Base-by-base conservation (phyloP, 1,284 basidiomycete genomes). In the Fomitopsis schrenkii region DNA sequence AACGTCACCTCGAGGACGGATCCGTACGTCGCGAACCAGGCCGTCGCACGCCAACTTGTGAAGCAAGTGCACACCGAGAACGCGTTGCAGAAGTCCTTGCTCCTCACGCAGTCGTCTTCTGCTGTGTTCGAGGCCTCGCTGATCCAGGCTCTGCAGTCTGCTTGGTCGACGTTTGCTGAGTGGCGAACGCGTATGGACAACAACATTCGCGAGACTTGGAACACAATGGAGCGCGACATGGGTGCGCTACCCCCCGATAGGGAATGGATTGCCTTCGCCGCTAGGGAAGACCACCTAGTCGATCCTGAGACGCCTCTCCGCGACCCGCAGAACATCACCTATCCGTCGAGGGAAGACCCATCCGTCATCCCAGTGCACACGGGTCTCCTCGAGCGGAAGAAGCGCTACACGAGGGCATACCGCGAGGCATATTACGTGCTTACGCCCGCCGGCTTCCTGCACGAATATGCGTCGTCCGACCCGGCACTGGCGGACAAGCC, bases 31-130 rank as follows among this genome's bases (percentile, higher is more conserved):
- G 78, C 83, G 70, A 98, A 98, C 80, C 81, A 86, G 66, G 82
- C 86, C 56, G 97, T 98, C 58, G 77, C 84, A 60, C 90, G 87
- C 62, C 97, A 99, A 77, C 89, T 99, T 52, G 87, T 92, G 70
- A 95, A 92, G 72, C 93, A 95, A 76, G 95, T 98, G 54, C 90
- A 96, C 76, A 97, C 97, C 77, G 97, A 99, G 79, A 99, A 99
- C 72, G 88, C 96, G 0, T 85, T 99, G 19, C 97, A 99, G 77
- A 99, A 99, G 76, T 94, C 91, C n/a, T 93, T 98, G 72, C 91
- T 99, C 72, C 97, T 99, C 75, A 98, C 98, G 87, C 97, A 99
- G 75, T 92, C 98, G 71, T 98, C 98, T 76, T 94, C 91, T 54
- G 97, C 96, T 26, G 92, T 97, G 75, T 99, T 99, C 69, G 97